Evolutionary conservation across 169 alveolate genomes (phyloP).

Genomic region (Plasmodium vinckei): DNA sequence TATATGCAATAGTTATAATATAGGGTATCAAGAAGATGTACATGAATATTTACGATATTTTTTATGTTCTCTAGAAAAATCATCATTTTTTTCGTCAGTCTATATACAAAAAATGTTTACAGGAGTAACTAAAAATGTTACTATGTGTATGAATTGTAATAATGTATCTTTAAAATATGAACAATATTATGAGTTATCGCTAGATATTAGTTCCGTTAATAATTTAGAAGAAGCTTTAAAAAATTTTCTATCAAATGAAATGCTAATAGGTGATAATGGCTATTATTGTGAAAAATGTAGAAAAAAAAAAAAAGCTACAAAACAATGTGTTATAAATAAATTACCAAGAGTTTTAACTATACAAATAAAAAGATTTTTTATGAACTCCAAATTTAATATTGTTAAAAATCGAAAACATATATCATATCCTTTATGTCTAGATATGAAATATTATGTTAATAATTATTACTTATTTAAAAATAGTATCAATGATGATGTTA

Average conservation of each 20-base stretch:
- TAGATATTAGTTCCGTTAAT: conserved; percentile 79
- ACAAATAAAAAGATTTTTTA: conserved; percentile 80
- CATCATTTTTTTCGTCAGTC: conserved; percentile 70
- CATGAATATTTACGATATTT: conserved; percentile 81
- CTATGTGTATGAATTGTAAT: conserved; percentile 76
- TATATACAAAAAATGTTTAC: conserved; percentile 68
- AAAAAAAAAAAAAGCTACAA: conserved; percentile 80
- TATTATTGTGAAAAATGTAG: conserved; percentile 82
- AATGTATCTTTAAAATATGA: conserved; percentile 83
- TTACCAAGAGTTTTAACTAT: conserved; percentile 81
- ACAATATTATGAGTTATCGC: conserved; percentile 81
- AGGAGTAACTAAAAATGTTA: conserved; percentile 51
- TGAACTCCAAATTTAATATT: conserved; percentile 44
- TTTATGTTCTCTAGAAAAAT: conserved; percentile 79
- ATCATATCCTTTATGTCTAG: conserved; percentile 54
- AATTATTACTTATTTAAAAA: conserved; percentile 53
- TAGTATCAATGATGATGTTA: conserved; percentile 51
- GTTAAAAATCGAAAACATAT: conserved; percentile 60
- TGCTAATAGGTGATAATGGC: conserved; percentile 78
- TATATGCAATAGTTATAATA: conserved; percentile 79
- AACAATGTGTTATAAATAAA: conserved; percentile 79
- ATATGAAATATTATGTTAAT: conserved; percentile 58
- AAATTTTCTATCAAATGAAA: conserved; percentile 73
- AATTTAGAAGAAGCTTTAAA: conserved; percentile 78
- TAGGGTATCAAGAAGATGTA: conserved; percentile 84